These are phyloP conservation scores for Pyronema omphalodes DNA, from an alignment of 495 filamentous ascomycete species.

Conservation along the genomic window DNA sequence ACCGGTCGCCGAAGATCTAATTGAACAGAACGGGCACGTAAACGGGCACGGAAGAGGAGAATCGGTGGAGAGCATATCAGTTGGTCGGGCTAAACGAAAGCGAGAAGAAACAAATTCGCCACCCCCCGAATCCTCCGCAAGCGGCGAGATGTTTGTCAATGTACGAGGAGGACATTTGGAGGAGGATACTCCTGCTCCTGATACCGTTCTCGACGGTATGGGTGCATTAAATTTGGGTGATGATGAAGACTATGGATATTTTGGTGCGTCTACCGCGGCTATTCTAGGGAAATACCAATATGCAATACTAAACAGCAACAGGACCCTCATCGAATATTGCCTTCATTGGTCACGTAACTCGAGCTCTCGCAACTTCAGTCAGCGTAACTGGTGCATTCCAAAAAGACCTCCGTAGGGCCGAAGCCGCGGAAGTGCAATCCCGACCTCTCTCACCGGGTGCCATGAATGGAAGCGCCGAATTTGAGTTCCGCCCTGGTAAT, in stretches of 20 bases:
- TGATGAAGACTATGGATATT: conserved; percentile 32
- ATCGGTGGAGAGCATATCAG: background rate
- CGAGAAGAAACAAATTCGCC: background rate
- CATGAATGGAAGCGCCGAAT: conserved; percentile 6
- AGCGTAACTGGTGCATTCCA: conserved; percentile 15
- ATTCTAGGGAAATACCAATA: background rate
- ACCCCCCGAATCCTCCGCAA: background rate
- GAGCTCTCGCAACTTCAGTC: conserved; percentile 20
- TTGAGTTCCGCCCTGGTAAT: conserved; percentile 11
- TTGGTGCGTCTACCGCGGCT: conserved; percentile 23
- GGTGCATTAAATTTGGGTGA: conserved; percentile 27
- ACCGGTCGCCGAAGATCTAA: background rate
- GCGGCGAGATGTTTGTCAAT: conserved; percentile 18
- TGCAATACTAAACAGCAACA: conserved; percentile 6
- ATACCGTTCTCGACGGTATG: conserved; percentile 30
- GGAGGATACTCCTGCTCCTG: conserved; percentile 17
- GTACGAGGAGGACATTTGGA: conserved; percentile 22
- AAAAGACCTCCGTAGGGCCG: conserved; percentile 17
- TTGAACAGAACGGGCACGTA: background rate
- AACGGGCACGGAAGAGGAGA: background rate
- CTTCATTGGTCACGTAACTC: conserved; percentile 27
- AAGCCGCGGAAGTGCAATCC: conserved; percentile 8
- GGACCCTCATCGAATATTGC: conserved; percentile 34
- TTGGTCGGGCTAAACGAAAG: background rate
- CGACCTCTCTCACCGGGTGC: conserved; percentile 8